These are phyloP conservation scores for Salix brachista DNA, from an alignment of 345 rosid species.

Conservation along the genomic window DNA sequence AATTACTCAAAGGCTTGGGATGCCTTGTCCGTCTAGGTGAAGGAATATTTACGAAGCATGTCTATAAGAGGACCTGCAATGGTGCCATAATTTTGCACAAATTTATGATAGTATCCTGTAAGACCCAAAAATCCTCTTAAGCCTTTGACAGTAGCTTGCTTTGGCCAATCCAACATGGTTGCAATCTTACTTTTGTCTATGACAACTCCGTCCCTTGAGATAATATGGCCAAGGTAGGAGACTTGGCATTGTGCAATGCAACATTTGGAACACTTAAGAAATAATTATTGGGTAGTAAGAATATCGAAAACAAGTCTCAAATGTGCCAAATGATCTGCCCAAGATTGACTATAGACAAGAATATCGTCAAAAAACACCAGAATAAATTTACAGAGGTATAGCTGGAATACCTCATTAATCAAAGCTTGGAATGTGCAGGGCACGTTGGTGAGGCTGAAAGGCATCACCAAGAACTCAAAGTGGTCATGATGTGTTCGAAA, in stretches of 20 bases:
- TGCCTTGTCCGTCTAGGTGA: no score
- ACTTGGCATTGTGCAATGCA: background rate
- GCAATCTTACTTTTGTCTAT: no score
- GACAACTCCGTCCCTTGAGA: no score
- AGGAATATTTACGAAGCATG: no score
- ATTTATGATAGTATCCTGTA: background rate
- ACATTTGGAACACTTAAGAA: background rate
- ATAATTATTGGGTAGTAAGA: fast-evolving
- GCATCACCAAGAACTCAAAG: background rate
- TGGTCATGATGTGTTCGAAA: background rate
- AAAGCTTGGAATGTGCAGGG: background rate
- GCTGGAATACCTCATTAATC: background rate
- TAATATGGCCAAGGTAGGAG: background rate
- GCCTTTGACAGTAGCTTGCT: background rate
- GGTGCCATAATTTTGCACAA: background rate
- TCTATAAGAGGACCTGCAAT: background rate
- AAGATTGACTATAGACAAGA: background rate
- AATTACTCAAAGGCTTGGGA: no score
- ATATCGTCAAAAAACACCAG: background rate
- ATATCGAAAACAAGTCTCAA: fast-evolving
- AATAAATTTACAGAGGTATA: background rate
- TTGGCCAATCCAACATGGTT: no score
- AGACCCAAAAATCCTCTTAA: background rate
- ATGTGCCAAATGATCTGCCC: background rate
- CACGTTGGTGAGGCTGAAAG: background rate